Evolutionary conservation across 1,284 basidiomycete species (phyloP).

Genomic region (Fomitopsis palustris): DNA sequence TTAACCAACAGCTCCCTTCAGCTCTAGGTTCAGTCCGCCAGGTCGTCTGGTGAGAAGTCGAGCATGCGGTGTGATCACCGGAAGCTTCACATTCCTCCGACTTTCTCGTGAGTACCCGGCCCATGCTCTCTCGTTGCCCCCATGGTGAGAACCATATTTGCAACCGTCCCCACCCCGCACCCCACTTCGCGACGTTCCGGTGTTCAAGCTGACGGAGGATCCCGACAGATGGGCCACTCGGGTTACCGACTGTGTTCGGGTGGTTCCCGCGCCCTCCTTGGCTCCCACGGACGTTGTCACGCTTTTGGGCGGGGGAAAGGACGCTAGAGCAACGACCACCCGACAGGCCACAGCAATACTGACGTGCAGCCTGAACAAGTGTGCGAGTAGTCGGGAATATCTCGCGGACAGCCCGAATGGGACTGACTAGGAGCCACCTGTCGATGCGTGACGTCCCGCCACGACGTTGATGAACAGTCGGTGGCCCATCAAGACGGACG

Average conservation of each 20-base stretch:
- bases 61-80: neutral
- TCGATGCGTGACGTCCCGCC: neutral
- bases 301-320: neutral
- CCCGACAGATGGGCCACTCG: neutral
- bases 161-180: neutral
- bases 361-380: neutral
- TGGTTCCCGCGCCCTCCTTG: neutral
- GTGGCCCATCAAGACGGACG: neutral
- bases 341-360: neutral
- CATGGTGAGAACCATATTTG: neutral
- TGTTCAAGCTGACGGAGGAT: neutral
- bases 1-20: neutral
- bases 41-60: neutral
- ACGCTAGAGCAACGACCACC: neutral
- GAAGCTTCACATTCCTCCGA: neutral
- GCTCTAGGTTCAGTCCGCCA: neutral
- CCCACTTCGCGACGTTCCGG: neutral
- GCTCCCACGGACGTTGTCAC: neutral
- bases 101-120: constrained; percentile 1
- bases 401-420: neutral
- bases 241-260: neutral
- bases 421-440: neutral
- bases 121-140: neutral
- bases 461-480: neutral
- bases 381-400: neutral